phyloP scores from a whole-genome alignment of 108 stramenopile species.

The Thalassiosira profunda region DNA sequence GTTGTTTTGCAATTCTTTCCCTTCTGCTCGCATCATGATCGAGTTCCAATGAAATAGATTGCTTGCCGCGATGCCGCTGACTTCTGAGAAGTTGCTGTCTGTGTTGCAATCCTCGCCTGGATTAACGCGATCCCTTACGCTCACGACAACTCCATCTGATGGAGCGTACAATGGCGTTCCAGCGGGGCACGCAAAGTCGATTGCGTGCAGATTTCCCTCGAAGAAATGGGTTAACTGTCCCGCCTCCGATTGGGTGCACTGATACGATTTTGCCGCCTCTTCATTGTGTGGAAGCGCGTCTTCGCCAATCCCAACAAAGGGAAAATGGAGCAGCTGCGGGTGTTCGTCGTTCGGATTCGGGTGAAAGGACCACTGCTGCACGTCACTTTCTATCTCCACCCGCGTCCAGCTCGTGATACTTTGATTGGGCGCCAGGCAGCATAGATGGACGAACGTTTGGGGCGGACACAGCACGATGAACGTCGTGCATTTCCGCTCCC shows the following conservation, averaged over 20 bases:
- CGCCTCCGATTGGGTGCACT: slow-evolving; percentile 85
- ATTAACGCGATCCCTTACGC: slow-evolving; percentile 49
- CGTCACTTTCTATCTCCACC: slow-evolving; percentile 76
- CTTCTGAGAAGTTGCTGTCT: slow-evolving; percentile 13
- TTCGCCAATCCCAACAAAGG: slow-evolving; percentile 40
- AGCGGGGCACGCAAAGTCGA: slow-evolving; percentile 87
- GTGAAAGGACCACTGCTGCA: slow-evolving; percentile 71
- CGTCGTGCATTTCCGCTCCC: slow-evolving; percentile 57
- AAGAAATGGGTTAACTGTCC: slow-evolving; percentile 91
- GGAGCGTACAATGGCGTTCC: slow-evolving; percentile 86
- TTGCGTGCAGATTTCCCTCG: slow-evolving; percentile 83
- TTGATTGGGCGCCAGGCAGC: slow-evolving; percentile 49
- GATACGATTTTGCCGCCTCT: slow-evolving; percentile 36
- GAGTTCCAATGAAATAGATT: slow-evolving; percentile 91
- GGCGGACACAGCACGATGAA: slow-evolving; percentile 85
- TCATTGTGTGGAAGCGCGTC: slow-evolving; percentile 3
- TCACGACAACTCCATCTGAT: slow-evolving; percentile 65
- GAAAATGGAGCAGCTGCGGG: slow-evolving; percentile 59
- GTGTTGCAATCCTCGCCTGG: neutral
- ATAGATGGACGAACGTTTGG: slow-evolving; percentile 73
- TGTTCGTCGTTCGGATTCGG: slow-evolving; percentile 69
- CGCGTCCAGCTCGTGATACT: slow-evolving; percentile 38
- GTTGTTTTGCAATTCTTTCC: neutral
- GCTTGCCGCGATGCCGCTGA: slow-evolving; percentile 82
- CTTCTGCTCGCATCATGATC: slow-evolving; percentile 63